phyloP scores from a whole-genome alignment of 2,329 filamentous ascomycete genomes.

The Periconia macrospinosa region DNA sequence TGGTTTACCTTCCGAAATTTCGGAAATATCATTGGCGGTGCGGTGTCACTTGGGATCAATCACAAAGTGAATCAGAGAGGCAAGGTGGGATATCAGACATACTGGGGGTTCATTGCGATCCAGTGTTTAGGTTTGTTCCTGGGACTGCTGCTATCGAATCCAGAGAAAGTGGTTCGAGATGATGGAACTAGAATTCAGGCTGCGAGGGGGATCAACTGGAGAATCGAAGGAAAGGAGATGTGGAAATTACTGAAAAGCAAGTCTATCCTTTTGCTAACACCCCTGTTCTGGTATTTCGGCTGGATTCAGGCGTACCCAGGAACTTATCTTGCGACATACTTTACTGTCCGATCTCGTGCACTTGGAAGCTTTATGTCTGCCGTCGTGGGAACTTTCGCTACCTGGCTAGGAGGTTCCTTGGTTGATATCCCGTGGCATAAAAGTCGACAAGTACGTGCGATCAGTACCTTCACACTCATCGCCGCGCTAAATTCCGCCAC shows the following conservation, averaged over 20 bases:
- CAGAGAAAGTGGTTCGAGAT: conserved; percentile 47
- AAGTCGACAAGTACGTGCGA: conserved; percentile 45
- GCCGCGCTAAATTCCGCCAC: conserved; percentile 47
- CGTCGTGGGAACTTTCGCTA: conserved; percentile 48
- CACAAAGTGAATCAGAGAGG: conserved; percentile 45
- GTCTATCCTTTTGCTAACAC: conserved; percentile 52
- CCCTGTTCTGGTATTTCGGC: conserved; percentile 42
- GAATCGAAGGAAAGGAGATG: conserved; percentile 39
- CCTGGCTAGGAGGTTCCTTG: conserved; percentile 52
- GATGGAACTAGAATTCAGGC: conserved; percentile 43
- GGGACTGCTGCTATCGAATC: conserved; percentile 48
- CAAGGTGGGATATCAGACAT: conserved; percentile 49
- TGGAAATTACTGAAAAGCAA: conserved; percentile 49
- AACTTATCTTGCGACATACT: conserved; percentile 56
- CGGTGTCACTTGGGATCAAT: conserved; percentile 55
- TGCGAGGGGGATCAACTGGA: conserved; percentile 30
- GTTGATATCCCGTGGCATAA: conserved; percentile 49
- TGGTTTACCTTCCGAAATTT: conserved; percentile 58
- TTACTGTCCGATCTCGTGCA: conserved; percentile 53
- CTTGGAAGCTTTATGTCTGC: conserved; percentile 50
- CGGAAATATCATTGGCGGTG: conserved; percentile 55
- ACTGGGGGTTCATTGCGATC: conserved; percentile 44
- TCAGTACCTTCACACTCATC: conserved; percentile 46
- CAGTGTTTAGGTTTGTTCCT: conserved; percentile 51
- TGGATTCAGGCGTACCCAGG: conserved; percentile 55